phyloP scores from a whole-genome alignment of 805 yeast genomes.

The Sungouiozyma intestinalis region DNA sequence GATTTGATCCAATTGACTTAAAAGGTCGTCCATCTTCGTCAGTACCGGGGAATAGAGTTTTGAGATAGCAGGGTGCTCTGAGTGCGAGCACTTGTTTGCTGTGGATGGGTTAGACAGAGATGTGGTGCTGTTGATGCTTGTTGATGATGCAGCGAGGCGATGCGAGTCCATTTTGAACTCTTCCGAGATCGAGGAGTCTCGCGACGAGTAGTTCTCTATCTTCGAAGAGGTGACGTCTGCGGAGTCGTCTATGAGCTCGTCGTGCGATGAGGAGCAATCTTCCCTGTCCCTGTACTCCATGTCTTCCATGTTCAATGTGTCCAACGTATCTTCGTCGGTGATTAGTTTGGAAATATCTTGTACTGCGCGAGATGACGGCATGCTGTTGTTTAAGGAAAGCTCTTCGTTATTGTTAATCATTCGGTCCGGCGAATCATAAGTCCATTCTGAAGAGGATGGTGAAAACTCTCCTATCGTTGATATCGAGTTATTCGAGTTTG shows the following conservation, averaged over 20 bases:
- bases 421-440: conserved; percentile 31
- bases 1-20: conserved; percentile 17
- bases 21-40: conserved; percentile 33
- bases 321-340: conserved; percentile 2
- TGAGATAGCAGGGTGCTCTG: conserved; percentile 36
- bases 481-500: conserved; percentile 28
- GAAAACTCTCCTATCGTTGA: conserved; percentile 38
- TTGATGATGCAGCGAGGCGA: conserved; percentile 11
- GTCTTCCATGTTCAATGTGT: neutral
- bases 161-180: conserved; percentile 3
- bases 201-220: conserved; percentile 2
- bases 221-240: conserved; percentile 6
- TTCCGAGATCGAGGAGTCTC: neutral
- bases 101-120: neutral
- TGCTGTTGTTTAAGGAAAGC: neutral
- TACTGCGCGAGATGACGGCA: conserved; percentile 34
- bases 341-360: conserved; percentile 33
- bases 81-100: neutral
- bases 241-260: conserved; percentile 3
- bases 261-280: neutral
- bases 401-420: conserved; percentile 4
- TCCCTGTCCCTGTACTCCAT: neutral
- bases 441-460: conserved; percentile 36
- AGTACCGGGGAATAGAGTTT: conserved; percentile 49
- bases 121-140: conserved; percentile 18